Evolutionary conservation across 441 rosid genomes (phyloP), one percentile per base, ranked within the genome.

Genomic region (Geranium incanum): DNA sequence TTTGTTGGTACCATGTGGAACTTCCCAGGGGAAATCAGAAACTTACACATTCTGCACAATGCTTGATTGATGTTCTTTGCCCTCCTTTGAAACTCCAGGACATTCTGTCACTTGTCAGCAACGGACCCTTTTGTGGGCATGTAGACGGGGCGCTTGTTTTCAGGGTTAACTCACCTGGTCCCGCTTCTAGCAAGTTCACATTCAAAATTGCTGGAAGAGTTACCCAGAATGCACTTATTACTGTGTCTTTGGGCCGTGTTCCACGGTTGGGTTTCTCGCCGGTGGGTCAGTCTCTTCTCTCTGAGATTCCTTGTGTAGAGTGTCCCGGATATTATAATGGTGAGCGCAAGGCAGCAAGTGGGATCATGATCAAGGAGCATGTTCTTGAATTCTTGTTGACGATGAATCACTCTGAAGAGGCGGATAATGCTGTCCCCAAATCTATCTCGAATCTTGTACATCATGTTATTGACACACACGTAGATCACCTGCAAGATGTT

Each of bases 361-460:
- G 84, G 71, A 82, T 82, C 75, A 95, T 94, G 66, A 89, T 94
- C 15, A 86, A 84, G 78, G 98, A 94, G 80, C 98, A 94, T 79
- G 97, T 94, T 78, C 94, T 94, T 50, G 98, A 94, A 74, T 94
- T 91, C 76, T 84, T 94, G 62, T 67, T 94, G 70, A 94, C 91
- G 0, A 94, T 92, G 98, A 94, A 92, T 74, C 98, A 94, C 72
- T 90, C 98, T n/a, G 97, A 94, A 84, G 97, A 88, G 82, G 97
- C 95, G 68, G 98, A 94, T 79, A 94, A 94, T 75, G 97, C 92
- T 19, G 97, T 94, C 3, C 98, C 98, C 0, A 81, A 72, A 74
- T 86, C 92, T n/a, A 84, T 88, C 21, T 94, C 97, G 0, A 90
- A 92, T 75, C 97, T 94, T 45, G 87, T 94, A 3, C 90, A 90